Base-by-base conservation (phyloP, 805 yeast genomes). In the Alloascoidea africana region DNA sequence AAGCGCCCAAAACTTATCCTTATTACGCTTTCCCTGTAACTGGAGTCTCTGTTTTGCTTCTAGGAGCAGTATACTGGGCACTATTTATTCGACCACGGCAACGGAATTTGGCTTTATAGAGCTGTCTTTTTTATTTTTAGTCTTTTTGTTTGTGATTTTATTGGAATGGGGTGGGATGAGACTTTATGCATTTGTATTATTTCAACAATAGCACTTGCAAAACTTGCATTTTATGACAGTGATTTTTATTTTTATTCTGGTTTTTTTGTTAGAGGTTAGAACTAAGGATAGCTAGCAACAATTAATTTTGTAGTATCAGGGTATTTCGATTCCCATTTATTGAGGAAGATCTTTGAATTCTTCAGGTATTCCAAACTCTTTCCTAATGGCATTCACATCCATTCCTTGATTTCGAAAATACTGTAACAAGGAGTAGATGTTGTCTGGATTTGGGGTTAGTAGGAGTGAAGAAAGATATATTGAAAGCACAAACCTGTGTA, bases 21-120 rank as follows among this genome's bases (percentile, higher is more conserved):
- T 73, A 68, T 45, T 73, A 66, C 61, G 65, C 71, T n/a, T 70
- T 70, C 46, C 77, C 78, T 0, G 57, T 64, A 4, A 66, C 73
- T 13, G 75, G 78, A 0, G 55, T 70, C 2, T 51, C 63, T 2
- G 67, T 68, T 3, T 46, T 70, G 27, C 38, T 54, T 0, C 33
- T 58, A 11, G 77, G 78, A 4, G 69, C 53, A 0, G 43, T 60
- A 0, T 62, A 62, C 40, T 63, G 67, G 66, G 27, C 30, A 8
- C 8, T 23, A 8, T 15, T 17, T 32, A 17, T 13, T 32, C 18
- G 5, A 18, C 45, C 51, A 49, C 0, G 37, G 47, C 0, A n/a
- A n/a, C n/a, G n/a, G n/a, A n/a, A n/a, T n/a, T n/a, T n/a, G n/a
- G n/a, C n/a, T n/a, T n/a, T n/a, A n/a, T n/a, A n/a, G n/a, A n/a